Evolutionary conservation across 495 filamentous ascomycete genomes (phyloP).

Genomic region (Halenospora varia): DNA sequence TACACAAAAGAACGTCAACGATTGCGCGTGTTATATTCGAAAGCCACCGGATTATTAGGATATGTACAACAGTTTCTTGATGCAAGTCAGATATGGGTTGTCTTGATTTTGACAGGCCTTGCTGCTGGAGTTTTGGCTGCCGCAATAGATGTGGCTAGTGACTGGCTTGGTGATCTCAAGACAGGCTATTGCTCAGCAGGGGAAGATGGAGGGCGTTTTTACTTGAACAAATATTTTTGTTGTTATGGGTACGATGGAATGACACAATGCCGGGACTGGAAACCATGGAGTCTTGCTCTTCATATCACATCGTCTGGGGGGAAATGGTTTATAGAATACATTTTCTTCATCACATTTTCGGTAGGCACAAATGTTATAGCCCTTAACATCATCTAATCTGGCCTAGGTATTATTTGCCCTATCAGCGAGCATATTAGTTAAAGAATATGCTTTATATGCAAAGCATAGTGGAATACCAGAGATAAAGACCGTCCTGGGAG

Average conservation of each 20-base stretch:
- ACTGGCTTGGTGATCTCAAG: slow-evolving; percentile 94
- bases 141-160: slow-evolving; percentile 83
- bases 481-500: slow-evolving; percentile 94
- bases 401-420: slow-evolving; percentile 82
- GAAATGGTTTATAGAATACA: slow-evolving; percentile 75
- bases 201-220: slow-evolving; percentile 75
- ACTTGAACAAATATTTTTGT: slow-evolving; percentile 86
- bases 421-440: slow-evolving; percentile 74
- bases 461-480: slow-evolving; percentile 97
- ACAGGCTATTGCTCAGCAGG: slow-evolving; percentile 79
- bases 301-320: slow-evolving; percentile 61
- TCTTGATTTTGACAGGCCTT: slow-evolving; percentile 72
- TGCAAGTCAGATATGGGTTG: slow-evolving; percentile 84
- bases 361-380: slow-evolving; percentile 48
- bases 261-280: slow-evolving; percentile 79
- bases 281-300: slow-evolving; percentile 74
- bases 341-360: slow-evolving; percentile 78
- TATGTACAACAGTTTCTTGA: slow-evolving; percentile 70
- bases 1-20: slow-evolving; percentile 95
- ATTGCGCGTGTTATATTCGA: slow-evolving; percentile 67
- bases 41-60: slow-evolving; percentile 66
- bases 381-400: no score
- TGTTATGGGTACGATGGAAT: slow-evolving; percentile 84
- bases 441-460: slow-evolving; percentile 80
- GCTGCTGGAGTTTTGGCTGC: slow-evolving; percentile 82